Percentiles rank a stretch among this genome's conserved stretches.
Evolutionary conservation across 257 asterid species (phyloP).

Genomic region (Agastache rugosa): DNA sequence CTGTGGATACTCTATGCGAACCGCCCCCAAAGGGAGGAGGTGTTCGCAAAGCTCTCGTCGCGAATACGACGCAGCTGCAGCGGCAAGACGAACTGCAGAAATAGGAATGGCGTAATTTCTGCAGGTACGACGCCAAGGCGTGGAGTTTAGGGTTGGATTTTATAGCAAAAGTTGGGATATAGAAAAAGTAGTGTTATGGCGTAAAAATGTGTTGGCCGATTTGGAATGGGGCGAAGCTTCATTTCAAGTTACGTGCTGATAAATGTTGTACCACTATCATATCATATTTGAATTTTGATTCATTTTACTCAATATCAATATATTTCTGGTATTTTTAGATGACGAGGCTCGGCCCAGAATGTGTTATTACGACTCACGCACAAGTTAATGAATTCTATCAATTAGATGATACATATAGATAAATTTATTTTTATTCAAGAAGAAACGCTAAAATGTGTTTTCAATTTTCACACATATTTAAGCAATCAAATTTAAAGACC

Average conservation of each 20-base stretch:
- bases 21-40: conserved; percentile 99
- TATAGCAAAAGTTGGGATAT: conserved; percentile 17
- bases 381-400: too few species aligned
- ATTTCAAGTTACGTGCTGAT: conserved; percentile 47
- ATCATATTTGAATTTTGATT: background rate
- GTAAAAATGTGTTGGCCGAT: conserved; percentile 44
- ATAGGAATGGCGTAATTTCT: conserved; percentile 34
- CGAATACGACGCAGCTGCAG: conserved; percentile 62
- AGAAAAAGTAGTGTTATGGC: conserved; percentile 5
- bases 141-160: conserved; percentile 49
- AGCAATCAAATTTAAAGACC: too few species aligned
- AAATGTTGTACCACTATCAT: background rate
- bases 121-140: conserved; percentile 52
- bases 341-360: background rate
- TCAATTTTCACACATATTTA: too few species aligned
- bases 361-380: too few species aligned
- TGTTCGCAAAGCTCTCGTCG: conserved; percentile 73
- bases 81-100: conserved; percentile 39
- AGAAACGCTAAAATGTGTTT: too few species aligned
- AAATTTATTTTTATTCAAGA: too few species aligned
- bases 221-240: conserved; percentile 71
- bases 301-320: background rate
- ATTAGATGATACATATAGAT: too few species aligned
- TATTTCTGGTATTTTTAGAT: background rate
- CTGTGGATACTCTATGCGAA: conserved; percentile 90